Percentiles rank a stretch among this genome's conserved stretches.
phyloP scores from a whole-genome alignment of 1,284 basidiomycete genomes.

The Ustilago trichophora region DNA sequence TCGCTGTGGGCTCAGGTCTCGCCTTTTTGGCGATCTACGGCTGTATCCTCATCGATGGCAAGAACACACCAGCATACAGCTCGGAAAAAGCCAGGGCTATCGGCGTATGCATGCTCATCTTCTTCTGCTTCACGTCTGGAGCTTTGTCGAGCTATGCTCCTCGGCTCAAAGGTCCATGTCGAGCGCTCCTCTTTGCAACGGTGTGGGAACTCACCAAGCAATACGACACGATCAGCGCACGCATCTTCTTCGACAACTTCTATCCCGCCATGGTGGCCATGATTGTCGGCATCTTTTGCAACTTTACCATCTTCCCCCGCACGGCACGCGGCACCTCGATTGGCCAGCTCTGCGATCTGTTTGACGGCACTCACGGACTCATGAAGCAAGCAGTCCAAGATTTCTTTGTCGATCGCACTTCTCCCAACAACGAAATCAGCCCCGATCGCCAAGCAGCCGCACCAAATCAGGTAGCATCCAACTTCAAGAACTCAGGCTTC shows the following conservation, averaged over 20 bases:
- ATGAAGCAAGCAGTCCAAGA: constrained; percentile 33
- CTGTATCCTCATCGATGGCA: constrained; percentile 52
- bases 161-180: constrained; percentile 44
- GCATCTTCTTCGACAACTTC: constrained; percentile 51
- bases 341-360: constrained; percentile 11
- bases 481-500: background rate
- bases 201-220: constrained; percentile 51
- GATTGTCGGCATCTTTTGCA: constrained; percentile 39
- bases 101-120: constrained; percentile 43
- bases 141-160: constrained; percentile 43
- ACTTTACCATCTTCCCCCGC: constrained; percentile 43
- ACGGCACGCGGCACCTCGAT: constrained; percentile 40
- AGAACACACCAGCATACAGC: constrained; percentile 25
- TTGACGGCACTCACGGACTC: constrained; percentile 28
- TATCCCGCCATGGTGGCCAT: constrained; percentile 51
- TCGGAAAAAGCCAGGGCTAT: constrained; percentile 38
- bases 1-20: constrained; percentile 39
- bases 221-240: constrained; percentile 26
- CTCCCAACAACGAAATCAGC: background rate
- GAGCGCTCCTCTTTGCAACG: constrained; percentile 46
- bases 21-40: constrained; percentile 35
- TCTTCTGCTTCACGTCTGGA: constrained; percentile 44
- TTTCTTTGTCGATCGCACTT: constrained; percentile 27
- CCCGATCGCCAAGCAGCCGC: too few relatives aligned
- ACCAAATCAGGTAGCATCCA: too few relatives aligned